Conservation (phyloP, 257 asterid genomes). For the Ophiorrhiza pumila region DNA sequence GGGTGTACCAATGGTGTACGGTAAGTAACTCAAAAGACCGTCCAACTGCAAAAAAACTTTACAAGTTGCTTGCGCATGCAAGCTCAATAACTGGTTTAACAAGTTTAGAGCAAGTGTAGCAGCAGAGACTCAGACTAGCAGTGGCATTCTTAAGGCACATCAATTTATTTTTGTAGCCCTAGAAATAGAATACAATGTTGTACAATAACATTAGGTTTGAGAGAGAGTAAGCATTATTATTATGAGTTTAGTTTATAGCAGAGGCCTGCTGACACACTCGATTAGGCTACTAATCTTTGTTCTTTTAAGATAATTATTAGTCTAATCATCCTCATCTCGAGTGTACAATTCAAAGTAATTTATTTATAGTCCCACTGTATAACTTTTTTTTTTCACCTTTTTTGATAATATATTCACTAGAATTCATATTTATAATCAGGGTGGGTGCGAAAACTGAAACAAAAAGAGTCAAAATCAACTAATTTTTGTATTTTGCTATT, state of each 20-base stretch:
- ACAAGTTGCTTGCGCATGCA: constrained; percentile 37
- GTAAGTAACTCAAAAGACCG: constrained; percentile 60
- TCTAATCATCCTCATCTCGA: too few relatives aligned
- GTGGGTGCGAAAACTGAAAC: too few relatives aligned
- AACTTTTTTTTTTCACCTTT: too few relatives aligned
- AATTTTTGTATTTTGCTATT: too few relatives aligned
- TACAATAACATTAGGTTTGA: constrained; percentile 16
- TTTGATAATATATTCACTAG: too few relatives aligned
- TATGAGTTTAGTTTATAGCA: not conserved
- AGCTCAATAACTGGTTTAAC: constrained; percentile 28
- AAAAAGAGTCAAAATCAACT: too few relatives aligned
- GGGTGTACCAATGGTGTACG: constrained; percentile 56
- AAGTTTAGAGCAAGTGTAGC: constrained; percentile 31
- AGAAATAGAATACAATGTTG: constrained; percentile 9
- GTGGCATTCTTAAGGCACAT: too few relatives aligned
- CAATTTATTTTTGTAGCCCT: constrained; percentile 39
- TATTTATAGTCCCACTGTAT: not conserved
- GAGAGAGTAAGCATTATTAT: not conserved
- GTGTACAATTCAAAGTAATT: not conserved
- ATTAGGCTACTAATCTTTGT: not conserved
- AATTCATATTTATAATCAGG: too few relatives aligned
- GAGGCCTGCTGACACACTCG: not conserved
- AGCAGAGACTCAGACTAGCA: too few relatives aligned
- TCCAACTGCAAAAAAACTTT: constrained; percentile 56
- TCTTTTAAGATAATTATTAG: not conserved